Percentiles rank a stretch among this genome's conserved stretches.
phyloP scores from a whole-genome alignment of 169 alveolate genomes.

The Plasmodium knowlesi region DNA sequence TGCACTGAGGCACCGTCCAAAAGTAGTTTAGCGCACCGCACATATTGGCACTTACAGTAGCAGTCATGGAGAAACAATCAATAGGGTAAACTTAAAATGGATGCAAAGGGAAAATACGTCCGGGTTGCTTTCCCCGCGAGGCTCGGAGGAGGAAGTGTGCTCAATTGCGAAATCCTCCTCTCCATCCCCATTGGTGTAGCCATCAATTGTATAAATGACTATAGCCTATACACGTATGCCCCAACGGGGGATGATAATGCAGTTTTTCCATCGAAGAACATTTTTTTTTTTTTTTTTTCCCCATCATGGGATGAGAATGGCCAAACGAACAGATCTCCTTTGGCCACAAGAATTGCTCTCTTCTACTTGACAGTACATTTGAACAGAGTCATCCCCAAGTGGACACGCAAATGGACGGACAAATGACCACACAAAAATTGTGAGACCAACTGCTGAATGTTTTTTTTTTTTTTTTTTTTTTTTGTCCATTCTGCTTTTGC shows the following conservation, averaged over 20 bases:
- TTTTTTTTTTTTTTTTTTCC: background rate
- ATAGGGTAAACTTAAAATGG: background rate
- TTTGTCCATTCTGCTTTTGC: background rate
- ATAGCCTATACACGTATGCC: background rate
- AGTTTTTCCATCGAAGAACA: background rate
- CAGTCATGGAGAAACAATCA: background rate
- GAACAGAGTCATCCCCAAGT: background rate
- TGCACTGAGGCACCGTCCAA: background rate
- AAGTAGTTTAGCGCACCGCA: background rate
- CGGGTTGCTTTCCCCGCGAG: background rate
- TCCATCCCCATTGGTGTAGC: background rate
- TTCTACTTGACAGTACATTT: background rate
- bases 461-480: background rate
- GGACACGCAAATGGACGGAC: background rate
- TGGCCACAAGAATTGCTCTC: background rate
- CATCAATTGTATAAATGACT: background rate
- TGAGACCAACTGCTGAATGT: background rate
- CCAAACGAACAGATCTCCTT: background rate
- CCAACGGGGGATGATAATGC: background rate
- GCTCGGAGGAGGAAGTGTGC: background rate
- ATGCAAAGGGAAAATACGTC: background rate
- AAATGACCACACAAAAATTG: background rate
- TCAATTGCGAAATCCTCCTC: background rate
- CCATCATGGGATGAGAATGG: background rate
- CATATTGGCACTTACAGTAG: background rate